Evolutionary conservation across 2,329 filamentous ascomycete genomes (phyloP).

Genomic region (Exophiala mesophila): DNA sequence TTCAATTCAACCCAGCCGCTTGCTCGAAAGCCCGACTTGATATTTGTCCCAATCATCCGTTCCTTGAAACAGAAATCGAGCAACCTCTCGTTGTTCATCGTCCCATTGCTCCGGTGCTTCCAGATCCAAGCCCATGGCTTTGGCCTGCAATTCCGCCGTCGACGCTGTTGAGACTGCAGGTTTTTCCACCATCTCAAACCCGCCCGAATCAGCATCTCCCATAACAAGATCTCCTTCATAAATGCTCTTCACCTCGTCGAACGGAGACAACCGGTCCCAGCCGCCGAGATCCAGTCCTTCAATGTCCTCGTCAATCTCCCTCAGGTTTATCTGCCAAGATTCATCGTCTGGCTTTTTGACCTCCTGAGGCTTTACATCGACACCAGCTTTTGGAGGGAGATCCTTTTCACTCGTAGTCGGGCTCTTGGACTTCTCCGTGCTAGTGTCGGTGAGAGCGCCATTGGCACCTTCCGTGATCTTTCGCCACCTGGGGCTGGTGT

Average conservation of each 20-base stretch:
- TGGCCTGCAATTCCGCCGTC: constrained; percentile 7
- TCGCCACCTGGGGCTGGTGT: constrained; percentile 18
- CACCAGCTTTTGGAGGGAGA: constrained; percentile 1
- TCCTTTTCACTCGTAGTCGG: constrained; percentile 21
- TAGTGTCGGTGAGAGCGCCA: constrained; percentile 20
- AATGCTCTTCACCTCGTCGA: constrained; percentile 9
- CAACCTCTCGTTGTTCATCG: constrained; percentile 10
- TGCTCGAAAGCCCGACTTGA: not conserved
- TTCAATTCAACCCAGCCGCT: not conserved
- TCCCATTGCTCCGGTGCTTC: constrained; percentile 17
- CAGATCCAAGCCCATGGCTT: constrained; percentile 14
- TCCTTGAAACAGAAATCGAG: constrained; percentile 10
- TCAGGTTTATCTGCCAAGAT: constrained; percentile 19
- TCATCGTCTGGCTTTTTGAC: constrained; percentile 17
- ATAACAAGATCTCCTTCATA: constrained; percentile 15
- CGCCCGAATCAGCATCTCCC: constrained; percentile 12
- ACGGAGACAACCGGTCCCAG: constrained; percentile 17
- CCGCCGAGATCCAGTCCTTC: constrained; percentile 22
- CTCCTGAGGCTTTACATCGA: constrained; percentile 8
- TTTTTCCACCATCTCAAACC: constrained; percentile 18
- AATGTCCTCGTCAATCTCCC: constrained; percentile 19
- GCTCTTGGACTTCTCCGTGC: constrained; percentile 21
- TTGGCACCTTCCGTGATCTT: constrained; percentile 20
- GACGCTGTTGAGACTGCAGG: constrained; percentile 9
- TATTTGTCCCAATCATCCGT: not conserved